A percentile compares a stretch with the other conserved stretches of the same genome.
Conservation (phyloP, 345 rosid genomes). For the Physaria fendleri region DNA sequence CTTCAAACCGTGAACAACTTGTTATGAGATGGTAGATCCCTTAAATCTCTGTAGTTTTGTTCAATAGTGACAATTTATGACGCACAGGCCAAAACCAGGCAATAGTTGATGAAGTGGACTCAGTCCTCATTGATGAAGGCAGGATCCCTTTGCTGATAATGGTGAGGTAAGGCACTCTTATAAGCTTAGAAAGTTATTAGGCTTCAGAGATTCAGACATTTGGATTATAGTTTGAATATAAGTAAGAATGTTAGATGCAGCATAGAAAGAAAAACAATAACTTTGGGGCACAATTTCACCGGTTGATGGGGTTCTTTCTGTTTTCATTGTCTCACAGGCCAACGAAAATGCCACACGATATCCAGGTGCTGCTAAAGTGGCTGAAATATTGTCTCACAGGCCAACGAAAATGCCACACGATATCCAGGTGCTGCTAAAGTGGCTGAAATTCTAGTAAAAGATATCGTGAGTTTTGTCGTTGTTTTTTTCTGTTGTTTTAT, state of each 20-base stretch:
- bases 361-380: constrained; percentile 96
- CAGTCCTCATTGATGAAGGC: constrained; percentile 97
- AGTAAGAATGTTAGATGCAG: neutral
- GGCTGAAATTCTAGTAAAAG: constrained; percentile 75
- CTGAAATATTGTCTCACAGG: too few relatives aligned
- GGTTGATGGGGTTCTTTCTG: constrained; percentile 7
- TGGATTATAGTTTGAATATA: neutral
- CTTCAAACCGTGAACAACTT: constrained; percentile 69
- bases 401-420: too few relatives aligned
- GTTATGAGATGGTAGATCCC: constrained; percentile 87
- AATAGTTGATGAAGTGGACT: constrained; percentile 96
- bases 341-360: constrained; percentile 85
- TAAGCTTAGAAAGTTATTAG: constrained; percentile 2
- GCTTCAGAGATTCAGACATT: neutral
- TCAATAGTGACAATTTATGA: constrained; percentile 20
- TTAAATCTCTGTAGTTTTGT: neutral
- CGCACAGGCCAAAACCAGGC: constrained; percentile 91
- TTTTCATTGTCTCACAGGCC: constrained; percentile 51
- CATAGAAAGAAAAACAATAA: neutral
- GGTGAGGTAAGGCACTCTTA: constrained; percentile 62
- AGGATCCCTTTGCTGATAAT: constrained; percentile 89
- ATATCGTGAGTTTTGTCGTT: constrained; percentile 46
- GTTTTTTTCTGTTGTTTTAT: neutral
- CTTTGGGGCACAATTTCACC: neutral
- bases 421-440: too few relatives aligned